Evolutionary conservation across 805 yeast genomes (phyloP).

Genomic region (Candida namnaoensis): DNA sequence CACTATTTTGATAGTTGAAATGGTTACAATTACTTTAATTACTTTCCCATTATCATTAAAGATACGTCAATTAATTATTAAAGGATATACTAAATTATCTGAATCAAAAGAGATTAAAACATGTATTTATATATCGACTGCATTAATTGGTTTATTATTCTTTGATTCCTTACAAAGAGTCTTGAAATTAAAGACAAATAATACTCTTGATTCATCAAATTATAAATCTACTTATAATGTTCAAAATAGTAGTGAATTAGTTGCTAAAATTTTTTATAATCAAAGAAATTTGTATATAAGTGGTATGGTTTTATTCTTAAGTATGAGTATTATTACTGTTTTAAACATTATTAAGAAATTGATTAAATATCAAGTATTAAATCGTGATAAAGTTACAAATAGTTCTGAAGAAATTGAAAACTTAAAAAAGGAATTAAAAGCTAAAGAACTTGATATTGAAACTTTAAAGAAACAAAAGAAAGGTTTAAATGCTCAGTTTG

Average conservation of each 20-base stretch:
- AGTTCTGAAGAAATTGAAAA: conserved; percentile 14
- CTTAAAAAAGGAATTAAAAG: conserved; percentile 26
- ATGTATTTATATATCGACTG: conserved; percentile 29
- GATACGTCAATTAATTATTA: conserved; percentile 34
- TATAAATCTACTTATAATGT: conserved; percentile 15
- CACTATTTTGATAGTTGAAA: conserved; percentile 39
- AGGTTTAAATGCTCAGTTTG: conserved; percentile 42
- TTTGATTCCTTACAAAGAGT: conserved; percentile 44
- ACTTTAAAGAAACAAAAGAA: conserved; percentile 41
- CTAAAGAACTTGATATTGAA: conserved; percentile 34
- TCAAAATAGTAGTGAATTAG: conserved; percentile 31
- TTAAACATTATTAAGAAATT: conserved; percentile 42
- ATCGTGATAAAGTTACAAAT: conserved; percentile 7
- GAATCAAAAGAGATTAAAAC: conserved; percentile 34
- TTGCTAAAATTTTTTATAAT: conserved; percentile 53
- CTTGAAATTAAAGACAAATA: conserved; percentile 18
- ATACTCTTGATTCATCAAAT: conserved; percentile 16
- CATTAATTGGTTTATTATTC: conserved; percentile 40
- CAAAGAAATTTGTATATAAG: conserved; percentile 56
- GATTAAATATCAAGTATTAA: conserved; percentile 34
- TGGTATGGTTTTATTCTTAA: conserved; percentile 53
- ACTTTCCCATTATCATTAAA: conserved; percentile 48
- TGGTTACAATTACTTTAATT: conserved; percentile 36
- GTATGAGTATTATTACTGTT: conserved; percentile 45
- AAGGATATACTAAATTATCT: conserved; percentile 24